Evolutionary conservation across 352 stramenopile genomes (phyloP).

Genomic region (Pythium monospermum): DNA sequence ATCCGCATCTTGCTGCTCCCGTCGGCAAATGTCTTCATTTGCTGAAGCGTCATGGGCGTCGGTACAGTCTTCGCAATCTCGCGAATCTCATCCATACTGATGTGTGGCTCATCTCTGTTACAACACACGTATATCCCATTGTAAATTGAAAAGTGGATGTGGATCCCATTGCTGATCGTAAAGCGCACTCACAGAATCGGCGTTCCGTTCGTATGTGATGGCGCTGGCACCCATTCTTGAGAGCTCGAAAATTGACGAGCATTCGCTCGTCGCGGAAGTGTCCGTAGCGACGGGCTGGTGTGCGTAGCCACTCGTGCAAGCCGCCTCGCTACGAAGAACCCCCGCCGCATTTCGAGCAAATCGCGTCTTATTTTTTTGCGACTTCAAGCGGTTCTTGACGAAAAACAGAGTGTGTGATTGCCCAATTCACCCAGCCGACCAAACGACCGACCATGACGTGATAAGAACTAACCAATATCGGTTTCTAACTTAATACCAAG

Average conservation of each 20-base stretch:
- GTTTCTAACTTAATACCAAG: neutral
- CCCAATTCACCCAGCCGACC: no score
- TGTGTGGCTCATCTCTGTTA: constrained; percentile 13
- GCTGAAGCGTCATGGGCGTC: constrained; percentile 68
- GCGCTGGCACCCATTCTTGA: neutral
- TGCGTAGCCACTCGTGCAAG: no score
- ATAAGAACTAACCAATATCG: neutral
- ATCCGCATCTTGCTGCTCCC: constrained; percentile 53
- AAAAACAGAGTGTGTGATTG: no score
- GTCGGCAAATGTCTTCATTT: constrained; percentile 79
- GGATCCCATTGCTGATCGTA: no score
- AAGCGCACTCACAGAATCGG: constrained; percentile 21
- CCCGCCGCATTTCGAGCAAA: no score
- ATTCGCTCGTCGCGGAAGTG: neutral
- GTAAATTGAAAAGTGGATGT: neutral
- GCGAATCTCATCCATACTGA: constrained; percentile 63
- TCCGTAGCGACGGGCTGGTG: no score
- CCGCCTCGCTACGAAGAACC: neutral
- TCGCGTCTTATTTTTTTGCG: no score
- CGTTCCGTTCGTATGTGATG: constrained; percentile 19
- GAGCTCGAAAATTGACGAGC: constrained; percentile 1
- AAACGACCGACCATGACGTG: no score
- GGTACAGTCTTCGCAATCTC: constrained; percentile 47
- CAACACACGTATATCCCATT: neutral
- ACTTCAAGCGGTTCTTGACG: no score